Base-by-base conservation (phyloP, 2,329 filamentous ascomycete species). In the Rhynchosporium graminicola region DNA sequence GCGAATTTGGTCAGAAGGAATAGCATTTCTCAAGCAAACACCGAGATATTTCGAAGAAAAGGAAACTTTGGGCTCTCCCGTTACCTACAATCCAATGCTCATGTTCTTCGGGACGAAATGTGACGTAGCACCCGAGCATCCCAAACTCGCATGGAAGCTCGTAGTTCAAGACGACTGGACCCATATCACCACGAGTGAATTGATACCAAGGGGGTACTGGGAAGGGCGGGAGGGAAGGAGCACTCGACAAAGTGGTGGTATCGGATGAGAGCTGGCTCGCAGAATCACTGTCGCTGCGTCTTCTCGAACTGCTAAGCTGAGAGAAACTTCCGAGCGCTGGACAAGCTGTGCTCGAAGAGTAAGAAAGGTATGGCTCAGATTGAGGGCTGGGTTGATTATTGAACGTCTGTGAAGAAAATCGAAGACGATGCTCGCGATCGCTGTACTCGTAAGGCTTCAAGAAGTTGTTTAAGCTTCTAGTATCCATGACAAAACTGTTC, bases 51-150 rank as follows among this genome's bases (percentile, higher is more conserved):
- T 20, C 20, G 20, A 20, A 20, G 20, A 20, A 20, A 20, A 20
- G 20, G 20, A 20, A 20, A 20, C 1, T 20, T 20, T 20, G 20
- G 20, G 20, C 20, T 20, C 20, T 20, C 20, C 20, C 20, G 20
- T 20, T 20, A 20, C 20, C 20, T 0, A 73, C 61, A 13, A 82
- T 77, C 83, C 83, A 86, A 2, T 15, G 58, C 0, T 75, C 67
- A 28, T 71, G 68, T 0, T 82, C 73, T 9, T 78, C 70, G 2
- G 75, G 65, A 5, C 63, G 42, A 64, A 83, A 85, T 0, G 38
- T 64, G 5, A 61, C 31, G 0, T 63, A 3, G 65, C 83, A 86
- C 3, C 51, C 28, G 1, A 59, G 50, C 28, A 67, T 64, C 26
- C 59, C 40, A 31, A 69, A 70, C n/a, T 71, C 67, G 64, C 72